Conservation (phyloP, 805 yeast genomes). For the Cyberlindnera euphorbiiphila region DNA sequence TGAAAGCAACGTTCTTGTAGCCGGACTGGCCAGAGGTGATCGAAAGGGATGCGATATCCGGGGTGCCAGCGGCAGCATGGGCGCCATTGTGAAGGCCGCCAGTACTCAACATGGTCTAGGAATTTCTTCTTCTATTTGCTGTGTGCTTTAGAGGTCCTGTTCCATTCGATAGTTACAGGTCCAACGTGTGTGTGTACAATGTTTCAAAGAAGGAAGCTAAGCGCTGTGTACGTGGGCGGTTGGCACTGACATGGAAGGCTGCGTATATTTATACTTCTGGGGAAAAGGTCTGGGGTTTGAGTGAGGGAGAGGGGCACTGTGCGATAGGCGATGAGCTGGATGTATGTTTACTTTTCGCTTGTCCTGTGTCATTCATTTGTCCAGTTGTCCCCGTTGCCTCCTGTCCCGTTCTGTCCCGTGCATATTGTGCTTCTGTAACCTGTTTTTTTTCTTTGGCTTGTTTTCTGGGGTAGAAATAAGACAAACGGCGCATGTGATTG, state of each 20-base stretch:
- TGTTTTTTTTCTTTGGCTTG: too few relatives aligned
- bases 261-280: slow-evolving; percentile 1
- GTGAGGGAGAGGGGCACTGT: neutral
- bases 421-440: too few relatives aligned
- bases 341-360: slow-evolving; percentile 6
- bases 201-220: neutral
- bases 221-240: neutral
- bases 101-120: slow-evolving; percentile 1
- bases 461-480: too few relatives aligned
- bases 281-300: neutral
- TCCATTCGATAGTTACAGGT: too few relatives aligned
- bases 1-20: slow-evolving; percentile 71
- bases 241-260: neutral
- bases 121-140: neutral
- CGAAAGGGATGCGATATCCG: slow-evolving; percentile 39
- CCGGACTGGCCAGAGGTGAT: slow-evolving; percentile 47
- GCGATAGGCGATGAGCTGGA: neutral
- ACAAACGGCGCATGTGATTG: too few relatives aligned
- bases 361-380: too few relatives aligned
- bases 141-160: too few relatives aligned
- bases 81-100: neutral
- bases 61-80: slow-evolving; percentile 15
- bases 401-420: too few relatives aligned
- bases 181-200: neutral
- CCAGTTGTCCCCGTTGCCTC: too few relatives aligned